phyloP scores from a whole-genome alignment of 257 asterid species.

The Plantago ovata region DNA sequence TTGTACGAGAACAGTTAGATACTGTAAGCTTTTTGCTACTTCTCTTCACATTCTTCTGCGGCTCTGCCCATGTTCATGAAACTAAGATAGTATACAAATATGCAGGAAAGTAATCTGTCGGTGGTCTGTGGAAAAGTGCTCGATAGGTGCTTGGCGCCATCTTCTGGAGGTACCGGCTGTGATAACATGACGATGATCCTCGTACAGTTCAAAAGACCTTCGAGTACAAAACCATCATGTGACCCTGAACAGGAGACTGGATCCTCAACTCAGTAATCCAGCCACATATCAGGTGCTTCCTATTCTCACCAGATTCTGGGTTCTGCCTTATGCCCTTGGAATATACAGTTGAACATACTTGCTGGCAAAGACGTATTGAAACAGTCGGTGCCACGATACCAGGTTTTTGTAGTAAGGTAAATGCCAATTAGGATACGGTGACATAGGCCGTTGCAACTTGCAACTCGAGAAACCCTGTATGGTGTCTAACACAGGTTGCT shows the following conservation, averaged over 20 bases:
- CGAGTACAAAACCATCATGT: not conserved
- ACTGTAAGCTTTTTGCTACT: slow-evolving; percentile 41
- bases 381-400: slow-evolving; percentile 1
- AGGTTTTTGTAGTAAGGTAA: slow-evolving; percentile 5
- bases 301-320: slow-evolving; percentile 11
- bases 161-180: slow-evolving; percentile 85
- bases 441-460: slow-evolving; percentile 8
- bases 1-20: slow-evolving; percentile 49
- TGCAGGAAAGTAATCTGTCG: slow-evolving; percentile 80
- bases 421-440: slow-evolving; percentile 5
- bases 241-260: slow-evolving; percentile 25
- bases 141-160: slow-evolving; percentile 81
- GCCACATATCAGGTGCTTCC: slow-evolving; percentile 13
- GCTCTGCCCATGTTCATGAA: not conserved
- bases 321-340: slow-evolving; percentile 1
- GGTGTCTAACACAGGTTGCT: too few relatives aligned
- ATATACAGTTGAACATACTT: not conserved
- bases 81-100: slow-evolving; percentile 1
- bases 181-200: slow-evolving; percentile 97
- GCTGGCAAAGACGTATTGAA: not conserved
- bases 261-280: slow-evolving; percentile 29
- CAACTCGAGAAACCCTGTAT: slow-evolving; percentile 2
- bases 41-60: not conserved
- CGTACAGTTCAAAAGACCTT: slow-evolving; percentile 64
- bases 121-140: slow-evolving; percentile 66